Percentiles rank a stretch among this genome's conserved stretches.
phyloP scores from a whole-genome alignment of 495 filamentous ascomycete species.

The Entonaema liquescens region DNA sequence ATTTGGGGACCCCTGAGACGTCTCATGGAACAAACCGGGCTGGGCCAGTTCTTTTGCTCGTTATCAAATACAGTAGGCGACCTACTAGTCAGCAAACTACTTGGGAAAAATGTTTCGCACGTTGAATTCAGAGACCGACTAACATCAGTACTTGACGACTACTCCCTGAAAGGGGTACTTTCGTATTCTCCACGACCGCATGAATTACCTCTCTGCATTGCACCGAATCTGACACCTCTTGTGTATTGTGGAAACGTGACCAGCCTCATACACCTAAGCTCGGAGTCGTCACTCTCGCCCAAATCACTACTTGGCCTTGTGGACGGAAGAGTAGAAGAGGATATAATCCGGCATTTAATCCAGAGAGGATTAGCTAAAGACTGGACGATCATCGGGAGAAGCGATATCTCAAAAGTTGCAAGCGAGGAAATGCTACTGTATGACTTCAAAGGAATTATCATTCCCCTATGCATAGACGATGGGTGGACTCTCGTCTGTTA shows the following conservation, averaged over 20 bases:
- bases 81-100: neutral
- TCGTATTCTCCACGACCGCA: neutral
- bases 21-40: conserved; percentile 1
- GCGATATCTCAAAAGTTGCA: neutral
- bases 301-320: neutral
- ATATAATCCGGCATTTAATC: conserved; percentile 5
- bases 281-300: neutral
- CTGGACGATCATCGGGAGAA: conserved; percentile 1
- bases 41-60: conserved; percentile 7
- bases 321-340: neutral
- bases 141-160: neutral
- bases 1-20: neutral
- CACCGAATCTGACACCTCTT: neutral
- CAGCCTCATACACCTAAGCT: neutral
- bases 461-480: conserved; percentile 2
- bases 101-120: neutral
- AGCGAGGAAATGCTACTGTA: conserved; percentile 2
- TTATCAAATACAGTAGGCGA: neutral
- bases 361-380: neutral
- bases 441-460: conserved; percentile 4
- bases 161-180: neutral
- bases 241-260: neutral
- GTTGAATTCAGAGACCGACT: neutral
- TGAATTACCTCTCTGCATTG: neutral
- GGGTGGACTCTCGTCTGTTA: conserved; percentile 12